A percentile compares a stretch with the other conserved stretches of the same genome.
These are phyloP conservation scores for Paramecium octaurelia DNA, from an alignment of 73 alveolate genomes.

Conservation along the genomic window DNA sequence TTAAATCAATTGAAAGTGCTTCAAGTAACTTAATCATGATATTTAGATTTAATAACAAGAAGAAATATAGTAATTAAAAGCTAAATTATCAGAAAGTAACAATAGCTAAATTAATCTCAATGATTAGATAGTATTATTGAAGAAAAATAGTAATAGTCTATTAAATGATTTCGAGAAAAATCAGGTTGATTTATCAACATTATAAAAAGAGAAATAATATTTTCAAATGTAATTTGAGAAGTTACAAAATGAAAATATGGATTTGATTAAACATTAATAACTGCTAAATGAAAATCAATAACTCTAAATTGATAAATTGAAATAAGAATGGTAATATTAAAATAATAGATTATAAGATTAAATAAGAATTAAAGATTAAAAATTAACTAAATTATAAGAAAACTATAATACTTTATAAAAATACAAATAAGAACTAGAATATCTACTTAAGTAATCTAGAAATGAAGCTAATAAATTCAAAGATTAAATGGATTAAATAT, in stretches of 20 bases:
- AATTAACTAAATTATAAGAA: background rate
- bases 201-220: background rate
- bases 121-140: background rate
- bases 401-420: background rate
- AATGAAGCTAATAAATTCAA: background rate
- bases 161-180: background rate
- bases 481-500: background rate
- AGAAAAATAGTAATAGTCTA: background rate
- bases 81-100: background rate
- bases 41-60: background rate
- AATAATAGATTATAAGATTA: background rate
- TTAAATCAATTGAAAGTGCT: background rate
- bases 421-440: background rate
- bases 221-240: background rate
- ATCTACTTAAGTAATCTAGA: background rate
- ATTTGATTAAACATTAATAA: background rate
- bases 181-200: background rate
- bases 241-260: background rate
- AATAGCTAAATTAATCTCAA: background rate
- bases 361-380: background rate
- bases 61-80: background rate
- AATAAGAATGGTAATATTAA: background rate
- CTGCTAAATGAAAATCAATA: background rate
- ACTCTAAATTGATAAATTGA: background rate
- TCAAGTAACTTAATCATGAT: background rate